Base-by-base conservation (phyloP, 495 filamentous ascomycete genomes). In the Penicillium paxilli region DNA sequence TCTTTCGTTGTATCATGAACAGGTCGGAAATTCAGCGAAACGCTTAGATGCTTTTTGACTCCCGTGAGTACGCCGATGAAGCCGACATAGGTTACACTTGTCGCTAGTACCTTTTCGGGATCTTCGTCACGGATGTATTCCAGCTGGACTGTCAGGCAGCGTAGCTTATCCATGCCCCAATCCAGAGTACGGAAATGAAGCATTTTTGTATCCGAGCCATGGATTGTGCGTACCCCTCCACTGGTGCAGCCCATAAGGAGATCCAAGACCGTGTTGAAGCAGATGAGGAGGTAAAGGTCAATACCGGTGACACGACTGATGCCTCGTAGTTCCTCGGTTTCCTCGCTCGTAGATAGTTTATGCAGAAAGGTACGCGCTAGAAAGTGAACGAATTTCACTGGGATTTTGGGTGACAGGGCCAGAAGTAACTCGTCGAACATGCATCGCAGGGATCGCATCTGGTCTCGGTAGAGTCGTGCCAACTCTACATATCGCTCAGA, bases 131-230 rank as follows among this genome's bases (percentile, higher is more conserved):
- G 51, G 17, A 82, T 69, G 60, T 78, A 87, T 41, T 89, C 83
- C 25, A 87, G 68, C 33, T 80, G 74, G 5, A 87, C 80, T 24
- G 87, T 63, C 25, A 87, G 52, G 19, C 74, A 65, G 17, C 86
- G 73, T 24, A 88, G 64, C 11, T 64, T 59, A 54, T 85, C 77
- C 85, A 89, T 88, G 0, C 72, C 80, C 85, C 85, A 89, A 58
- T 89, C 86, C 44, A 89, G 64, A 3, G 83, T 86, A 8, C 86
- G 70, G 57, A 87, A 89, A 65, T 88, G 86, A 54, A 87, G 54
- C 75, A 87, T 80, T 42, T 57, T 68, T 0, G 51, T 50, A 21
- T 62, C 40, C 1, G 53, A 49, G 23, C 47, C 59, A 1, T 64
- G 56, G 26, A 68, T 59, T 2, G 49, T 52, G 49, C 66, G 52